phyloP scores from a whole-genome alignment of 2,329 filamentous ascomycete species.

The Diaporthe citrichinensis region DNA sequence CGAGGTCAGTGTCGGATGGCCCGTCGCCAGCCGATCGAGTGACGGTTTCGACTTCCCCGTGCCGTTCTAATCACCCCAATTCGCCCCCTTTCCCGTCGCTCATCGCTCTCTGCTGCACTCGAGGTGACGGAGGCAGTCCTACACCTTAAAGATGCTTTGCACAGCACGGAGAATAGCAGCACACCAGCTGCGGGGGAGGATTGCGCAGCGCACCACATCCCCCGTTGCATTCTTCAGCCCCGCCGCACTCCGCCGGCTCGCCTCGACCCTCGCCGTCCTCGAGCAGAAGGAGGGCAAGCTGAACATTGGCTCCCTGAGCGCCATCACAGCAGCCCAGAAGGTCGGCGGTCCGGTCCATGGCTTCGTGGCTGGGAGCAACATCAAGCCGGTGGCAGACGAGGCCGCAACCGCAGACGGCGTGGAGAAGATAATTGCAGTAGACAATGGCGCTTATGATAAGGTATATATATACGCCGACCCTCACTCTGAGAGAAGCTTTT shows the following conservation, averaged over 20 bases:
- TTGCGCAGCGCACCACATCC: conserved; percentile 43
- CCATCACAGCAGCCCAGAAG: conserved; percentile 88
- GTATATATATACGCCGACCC: conserved; percentile 62
- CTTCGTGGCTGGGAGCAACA: conserved; percentile 86
- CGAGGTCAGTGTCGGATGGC: conserved; percentile 29
- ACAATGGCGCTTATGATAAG: conserved; percentile 94
- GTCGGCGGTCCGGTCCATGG: conserved; percentile 88
- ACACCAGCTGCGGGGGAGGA: conserved; percentile 38
- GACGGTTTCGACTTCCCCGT: conserved; percentile 30
- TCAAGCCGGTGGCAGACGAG: conserved; percentile 82
- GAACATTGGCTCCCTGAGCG: conserved; percentile 84
- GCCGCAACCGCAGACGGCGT: conserved; percentile 91
- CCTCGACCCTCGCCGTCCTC: conserved; percentile 91
- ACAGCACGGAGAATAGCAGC: conserved; percentile 39
- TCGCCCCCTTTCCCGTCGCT: conserved; percentile 3
- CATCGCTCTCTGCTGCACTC: not conserved
- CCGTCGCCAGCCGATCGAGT: conserved; percentile 41
- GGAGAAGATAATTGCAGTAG: conserved; percentile 90
- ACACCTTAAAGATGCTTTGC: conserved; percentile 36
- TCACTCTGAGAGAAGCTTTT: not conserved
- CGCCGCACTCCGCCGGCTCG: conserved; percentile 75
- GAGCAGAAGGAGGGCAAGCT: conserved; percentile 94
- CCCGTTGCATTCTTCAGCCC: conserved; percentile 54
- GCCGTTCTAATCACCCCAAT: not conserved
- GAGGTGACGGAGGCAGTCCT: conserved; percentile 12